phyloP scores from a whole-genome alignment of 768 basidiomycete genomes.

The Russula lepida region DNA sequence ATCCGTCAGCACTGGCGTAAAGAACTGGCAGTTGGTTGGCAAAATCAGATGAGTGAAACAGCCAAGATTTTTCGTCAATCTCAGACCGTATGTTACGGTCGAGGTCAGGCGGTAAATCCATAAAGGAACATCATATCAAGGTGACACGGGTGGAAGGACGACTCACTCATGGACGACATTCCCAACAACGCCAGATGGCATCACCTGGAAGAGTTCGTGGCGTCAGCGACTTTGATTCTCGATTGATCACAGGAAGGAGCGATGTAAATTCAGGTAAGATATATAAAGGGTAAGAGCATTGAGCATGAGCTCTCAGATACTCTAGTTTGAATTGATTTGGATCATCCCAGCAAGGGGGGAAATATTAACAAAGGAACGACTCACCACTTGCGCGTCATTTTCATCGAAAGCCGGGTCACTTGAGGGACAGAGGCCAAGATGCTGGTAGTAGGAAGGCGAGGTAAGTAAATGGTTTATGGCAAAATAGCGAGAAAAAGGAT shows the following conservation, averaged over 20 bases:
- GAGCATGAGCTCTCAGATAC: constrained; percentile 72
- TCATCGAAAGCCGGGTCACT: constrained; percentile 18
- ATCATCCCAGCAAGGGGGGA: constrained; percentile 41
- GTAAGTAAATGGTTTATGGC: constrained; percentile 2
- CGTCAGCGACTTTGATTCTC: not conserved
- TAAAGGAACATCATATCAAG: constrained; percentile 46
- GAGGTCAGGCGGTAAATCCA: constrained; percentile 84
- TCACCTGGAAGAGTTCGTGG: not conserved
- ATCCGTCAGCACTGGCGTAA: not conserved
- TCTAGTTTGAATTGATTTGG: constrained; percentile 77
- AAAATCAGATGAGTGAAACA: constrained; percentile 60
- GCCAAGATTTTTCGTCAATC: constrained; percentile 72
- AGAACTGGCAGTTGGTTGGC: not conserved
- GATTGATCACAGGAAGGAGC: not conserved
- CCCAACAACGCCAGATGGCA: not conserved
- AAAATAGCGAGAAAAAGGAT: constrained; percentile 19
- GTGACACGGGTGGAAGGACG: constrained; percentile 26
- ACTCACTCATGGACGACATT: constrained; percentile 23
- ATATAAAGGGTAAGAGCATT: constrained; percentile 50
- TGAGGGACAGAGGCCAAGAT: not conserved
- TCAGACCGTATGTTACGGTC: constrained; percentile 27
- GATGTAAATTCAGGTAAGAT: constrained; percentile 10
- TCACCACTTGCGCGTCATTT: not conserved
- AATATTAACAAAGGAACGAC: constrained; percentile 3
- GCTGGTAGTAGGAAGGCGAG: not conserved